Conservation (phyloP, 208 protist genomes). For the Leishmania lainsoni region DNA sequence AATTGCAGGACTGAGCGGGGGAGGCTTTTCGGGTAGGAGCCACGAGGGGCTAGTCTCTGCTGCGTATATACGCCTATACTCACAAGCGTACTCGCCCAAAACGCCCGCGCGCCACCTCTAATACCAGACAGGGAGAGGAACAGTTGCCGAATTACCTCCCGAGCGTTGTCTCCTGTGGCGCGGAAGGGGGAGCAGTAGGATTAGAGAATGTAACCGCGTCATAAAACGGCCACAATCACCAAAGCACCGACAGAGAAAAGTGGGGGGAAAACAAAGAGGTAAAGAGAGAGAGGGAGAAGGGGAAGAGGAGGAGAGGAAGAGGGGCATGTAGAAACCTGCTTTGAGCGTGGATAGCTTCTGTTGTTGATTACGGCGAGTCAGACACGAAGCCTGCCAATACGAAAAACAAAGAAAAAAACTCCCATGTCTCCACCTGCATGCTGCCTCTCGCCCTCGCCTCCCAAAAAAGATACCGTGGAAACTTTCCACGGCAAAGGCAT, state of each 20-base stretch:
- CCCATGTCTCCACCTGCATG: neutral
- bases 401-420: no score
- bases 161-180: neutral
- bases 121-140: neutral
- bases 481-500: neutral
- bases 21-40: neutral
- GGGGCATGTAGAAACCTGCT: neutral
- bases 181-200: neutral
- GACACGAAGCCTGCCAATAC: neutral
- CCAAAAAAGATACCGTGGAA: neutral
- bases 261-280: neutral
- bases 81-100: slow-evolving; percentile 4
- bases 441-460: neutral
- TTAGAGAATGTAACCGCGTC: no score
- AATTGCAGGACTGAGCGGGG: neutral
- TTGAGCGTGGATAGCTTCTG: neutral
- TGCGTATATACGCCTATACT: neutral
- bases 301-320: neutral
- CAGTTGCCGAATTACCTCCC: neutral
- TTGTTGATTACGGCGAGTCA: neutral
- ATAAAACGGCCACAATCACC: neutral
- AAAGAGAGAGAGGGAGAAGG: neutral
- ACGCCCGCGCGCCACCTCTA: neutral
- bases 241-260: neutral
- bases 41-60: neutral